phyloP scores from a whole-genome alignment of 306 rosid species.

The Quercus parvula region DNA sequence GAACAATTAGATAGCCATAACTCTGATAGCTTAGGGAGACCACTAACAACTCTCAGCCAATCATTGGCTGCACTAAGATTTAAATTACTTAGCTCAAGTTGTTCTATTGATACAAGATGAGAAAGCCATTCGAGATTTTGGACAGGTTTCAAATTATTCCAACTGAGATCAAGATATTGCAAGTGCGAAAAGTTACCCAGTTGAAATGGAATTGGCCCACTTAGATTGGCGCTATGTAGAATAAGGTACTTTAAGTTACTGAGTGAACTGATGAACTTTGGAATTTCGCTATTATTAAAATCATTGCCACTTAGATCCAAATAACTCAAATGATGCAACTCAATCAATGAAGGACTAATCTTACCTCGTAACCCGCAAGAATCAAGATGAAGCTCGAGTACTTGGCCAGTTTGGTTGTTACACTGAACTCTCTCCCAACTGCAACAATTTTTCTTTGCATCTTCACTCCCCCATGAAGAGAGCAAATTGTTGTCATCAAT shows the following conservation, averaged over 20 bases:
- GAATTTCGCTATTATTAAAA: background rate
- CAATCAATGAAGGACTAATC: background rate
- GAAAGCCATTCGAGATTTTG: too few species aligned
- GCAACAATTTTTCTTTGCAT: background rate
- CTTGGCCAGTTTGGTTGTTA: background rate
- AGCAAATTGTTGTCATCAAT: too few species aligned
- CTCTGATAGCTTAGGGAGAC: too few species aligned
- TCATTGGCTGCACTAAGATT: too few species aligned
- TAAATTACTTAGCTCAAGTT: too few species aligned
- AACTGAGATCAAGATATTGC: too few species aligned
- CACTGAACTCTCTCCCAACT: slow-evolving; percentile 3
- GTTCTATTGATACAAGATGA: too few species aligned
- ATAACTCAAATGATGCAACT: slow-evolving; percentile 1
- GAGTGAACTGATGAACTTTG: slow-evolving; percentile 1
- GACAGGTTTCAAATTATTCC: too few species aligned
- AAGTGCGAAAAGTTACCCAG: background rate
- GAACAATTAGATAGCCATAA: too few species aligned
- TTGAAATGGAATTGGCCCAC: background rate
- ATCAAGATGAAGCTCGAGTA: background rate
- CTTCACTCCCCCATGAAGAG: too few species aligned
- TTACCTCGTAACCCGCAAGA: background rate
- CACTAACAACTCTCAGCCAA: too few species aligned
- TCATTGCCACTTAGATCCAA: background rate
- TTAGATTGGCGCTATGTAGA: background rate
- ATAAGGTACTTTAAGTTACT: background rate